Conservation (phyloP, 2,329 filamentous ascomycete species). For the Cordyceps cateniannulata region DNA sequence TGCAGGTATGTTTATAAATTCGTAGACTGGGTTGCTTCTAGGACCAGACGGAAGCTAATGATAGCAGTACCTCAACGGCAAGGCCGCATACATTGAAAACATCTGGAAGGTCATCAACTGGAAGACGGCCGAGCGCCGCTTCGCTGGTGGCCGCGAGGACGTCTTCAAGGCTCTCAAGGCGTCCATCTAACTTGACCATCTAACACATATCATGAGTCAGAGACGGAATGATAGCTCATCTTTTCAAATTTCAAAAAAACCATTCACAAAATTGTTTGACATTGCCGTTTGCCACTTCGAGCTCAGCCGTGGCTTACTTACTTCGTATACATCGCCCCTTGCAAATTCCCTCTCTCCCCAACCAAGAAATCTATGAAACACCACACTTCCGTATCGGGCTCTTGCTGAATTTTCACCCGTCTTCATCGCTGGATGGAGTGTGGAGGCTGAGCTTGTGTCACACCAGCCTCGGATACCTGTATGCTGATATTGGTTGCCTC, state of each 20-base stretch:
- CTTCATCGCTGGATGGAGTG: not conserved
- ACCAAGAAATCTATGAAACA: too few relatives aligned
- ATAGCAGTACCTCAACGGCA: constrained; percentile 66
- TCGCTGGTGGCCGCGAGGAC: constrained; percentile 40
- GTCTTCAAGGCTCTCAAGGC: constrained; percentile 39
- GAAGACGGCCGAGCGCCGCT: constrained; percentile 62
- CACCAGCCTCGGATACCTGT: too few relatives aligned
- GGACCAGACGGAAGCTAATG: too few relatives aligned
- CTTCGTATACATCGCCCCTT: not conserved
- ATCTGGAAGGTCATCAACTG: constrained; percentile 78
- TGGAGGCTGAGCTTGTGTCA: too few relatives aligned
- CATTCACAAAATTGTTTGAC: too few relatives aligned
- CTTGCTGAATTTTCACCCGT: not conserved
- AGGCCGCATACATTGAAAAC: constrained; percentile 67
- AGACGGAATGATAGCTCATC: not conserved
- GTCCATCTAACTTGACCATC: constrained; percentile 27
- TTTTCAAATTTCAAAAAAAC: not conserved
- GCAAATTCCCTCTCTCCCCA: too few relatives aligned
- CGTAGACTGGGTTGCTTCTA: not conserved
- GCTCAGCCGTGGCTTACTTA: not conserved
- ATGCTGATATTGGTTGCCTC: too few relatives aligned
- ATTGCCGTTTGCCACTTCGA: not conserved
- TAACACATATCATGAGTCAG: not conserved
- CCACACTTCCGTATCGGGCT: not conserved
- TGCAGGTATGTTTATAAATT: constrained; percentile 54